Percentiles rank a stretch among this genome's conserved stretches.
Evolutionary conservation across 306 rosid species (phyloP).

Genomic region (Alnus glutinosa): DNA sequence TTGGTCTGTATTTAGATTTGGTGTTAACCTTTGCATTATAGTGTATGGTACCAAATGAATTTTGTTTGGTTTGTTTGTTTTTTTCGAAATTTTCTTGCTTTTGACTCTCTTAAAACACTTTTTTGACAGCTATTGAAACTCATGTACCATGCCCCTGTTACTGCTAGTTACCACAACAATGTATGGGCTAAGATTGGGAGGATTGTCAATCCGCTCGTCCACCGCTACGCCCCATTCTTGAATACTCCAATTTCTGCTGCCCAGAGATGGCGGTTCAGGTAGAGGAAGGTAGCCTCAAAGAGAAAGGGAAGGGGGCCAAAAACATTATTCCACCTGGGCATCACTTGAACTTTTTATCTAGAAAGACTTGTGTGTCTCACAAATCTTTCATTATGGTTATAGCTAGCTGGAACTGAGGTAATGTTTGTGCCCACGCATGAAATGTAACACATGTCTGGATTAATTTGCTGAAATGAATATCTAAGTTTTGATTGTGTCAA

Average conservation of each 20-base stretch:
- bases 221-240: conserved; percentile 66
- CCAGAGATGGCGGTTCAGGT: conserved; percentile 95
- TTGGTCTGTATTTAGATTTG: too few relatives aligned
- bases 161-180: conserved; percentile 77
- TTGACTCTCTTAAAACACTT: not conserved
- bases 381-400: conserved; percentile 27
- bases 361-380: conserved; percentile 20
- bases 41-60: not conserved
- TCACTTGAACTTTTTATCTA: not conserved
- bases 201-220: conserved; percentile 54
- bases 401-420: conserved; percentile 6
- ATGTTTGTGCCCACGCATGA: not conserved
- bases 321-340: not conserved
- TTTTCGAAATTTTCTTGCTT: not conserved
- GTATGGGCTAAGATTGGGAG: conserved; percentile 82
- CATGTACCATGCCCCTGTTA: conserved; percentile 89
- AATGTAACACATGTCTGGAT: not conserved
- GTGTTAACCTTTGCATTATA: not conserved
- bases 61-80: not conserved
- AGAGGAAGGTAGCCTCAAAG: conserved; percentile 25
- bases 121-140: conserved; percentile 74
- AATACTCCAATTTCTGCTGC: conserved; percentile 68
- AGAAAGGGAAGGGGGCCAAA: not conserved
- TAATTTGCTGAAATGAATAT: not conserved
- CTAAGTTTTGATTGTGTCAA: not conserved